A percentile compares a stretch with the other conserved stretches of the same genome.
Evolutionary conservation across 1,139 yeast genomes (phyloP).

Genomic region (Candida sp.): DNA sequence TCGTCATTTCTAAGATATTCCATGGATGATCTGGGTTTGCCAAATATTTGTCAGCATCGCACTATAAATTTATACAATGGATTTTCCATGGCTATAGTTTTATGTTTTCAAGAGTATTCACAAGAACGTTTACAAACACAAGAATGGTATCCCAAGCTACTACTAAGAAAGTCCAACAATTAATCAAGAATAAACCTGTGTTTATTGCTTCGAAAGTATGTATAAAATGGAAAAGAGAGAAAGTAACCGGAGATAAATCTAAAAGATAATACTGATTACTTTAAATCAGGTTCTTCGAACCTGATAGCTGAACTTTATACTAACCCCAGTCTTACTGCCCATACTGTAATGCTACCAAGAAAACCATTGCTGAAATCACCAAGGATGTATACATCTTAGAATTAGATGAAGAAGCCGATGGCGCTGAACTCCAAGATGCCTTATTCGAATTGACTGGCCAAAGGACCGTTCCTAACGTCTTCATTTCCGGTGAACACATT

Average conservation of each 20-base stretch:
- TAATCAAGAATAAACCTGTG: conserved; percentile 65
- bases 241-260: no score
- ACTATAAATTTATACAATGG: no score
- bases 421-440: conserved; percentile 69
- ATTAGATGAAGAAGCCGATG: conserved; percentile 49
- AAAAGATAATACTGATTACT: no score
- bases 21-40: no score
- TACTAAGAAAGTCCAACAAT: conserved; percentile 54
- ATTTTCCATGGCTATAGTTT: not conserved
- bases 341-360: conserved; percentile 65
- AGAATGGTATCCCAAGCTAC: conserved; percentile 47
- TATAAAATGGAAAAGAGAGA: conserved; percentile 1
- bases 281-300: no score
- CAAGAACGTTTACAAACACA: conserved; percentile 9
- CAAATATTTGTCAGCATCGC: not conserved
- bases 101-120: conserved; percentile 4
- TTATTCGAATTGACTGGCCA: conserved; percentile 79
- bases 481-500: conserved; percentile 84
- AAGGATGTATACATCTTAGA: conserved; percentile 61
- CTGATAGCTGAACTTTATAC: conserved; percentile 8
- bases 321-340: conserved; percentile 52
- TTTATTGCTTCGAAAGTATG: conserved; percentile 81
- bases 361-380: conserved; percentile 49
- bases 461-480: conserved; percentile 89
- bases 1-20: no score